Evolutionary conservation across 192 early-diverging fungal species (phyloP).

Genomic region (Backusella mclennaniae): DNA sequence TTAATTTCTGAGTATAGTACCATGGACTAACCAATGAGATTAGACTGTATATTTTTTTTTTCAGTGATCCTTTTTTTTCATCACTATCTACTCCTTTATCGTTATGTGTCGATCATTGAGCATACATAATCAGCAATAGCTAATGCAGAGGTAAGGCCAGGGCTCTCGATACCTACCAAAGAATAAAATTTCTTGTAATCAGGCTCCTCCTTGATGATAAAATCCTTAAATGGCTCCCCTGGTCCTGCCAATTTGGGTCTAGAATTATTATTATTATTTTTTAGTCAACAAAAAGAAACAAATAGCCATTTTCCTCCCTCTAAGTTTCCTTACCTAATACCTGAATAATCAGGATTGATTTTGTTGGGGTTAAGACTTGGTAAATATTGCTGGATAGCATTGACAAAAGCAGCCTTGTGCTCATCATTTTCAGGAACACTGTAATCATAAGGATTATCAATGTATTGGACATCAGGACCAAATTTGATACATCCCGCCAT

Average conservation of each 20-base stretch:
- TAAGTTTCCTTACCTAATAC: slow-evolving; percentile 58
- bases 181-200: slow-evolving; percentile 64
- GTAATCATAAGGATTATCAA: slow-evolving; percentile 59
- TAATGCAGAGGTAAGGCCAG: slow-evolving; percentile 78
- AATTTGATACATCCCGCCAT: slow-evolving; percentile 73
- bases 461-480: slow-evolving; percentile 74
- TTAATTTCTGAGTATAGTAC: neutral
- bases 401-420: slow-evolving; percentile 40
- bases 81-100: neutral
- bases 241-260: slow-evolving; percentile 80
- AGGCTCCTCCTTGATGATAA: slow-evolving; percentile 64
- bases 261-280: neutral
- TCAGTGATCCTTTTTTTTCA: neutral
- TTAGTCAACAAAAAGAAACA: neutral
- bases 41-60: neutral
- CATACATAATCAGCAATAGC: slow-evolving; percentile 75
- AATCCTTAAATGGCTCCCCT: slow-evolving; percentile 73
- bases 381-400: slow-evolving; percentile 64
- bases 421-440: slow-evolving; percentile 39
- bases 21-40: neutral
- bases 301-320: neutral
- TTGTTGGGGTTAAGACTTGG: slow-evolving; percentile 52
- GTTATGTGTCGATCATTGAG: slow-evolving; percentile 9
- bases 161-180: slow-evolving; percentile 82
- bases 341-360: slow-evolving; percentile 71